phyloP scores from a whole-genome alignment of 768 basidiomycete species.

The Mycena haematopus region DNA sequence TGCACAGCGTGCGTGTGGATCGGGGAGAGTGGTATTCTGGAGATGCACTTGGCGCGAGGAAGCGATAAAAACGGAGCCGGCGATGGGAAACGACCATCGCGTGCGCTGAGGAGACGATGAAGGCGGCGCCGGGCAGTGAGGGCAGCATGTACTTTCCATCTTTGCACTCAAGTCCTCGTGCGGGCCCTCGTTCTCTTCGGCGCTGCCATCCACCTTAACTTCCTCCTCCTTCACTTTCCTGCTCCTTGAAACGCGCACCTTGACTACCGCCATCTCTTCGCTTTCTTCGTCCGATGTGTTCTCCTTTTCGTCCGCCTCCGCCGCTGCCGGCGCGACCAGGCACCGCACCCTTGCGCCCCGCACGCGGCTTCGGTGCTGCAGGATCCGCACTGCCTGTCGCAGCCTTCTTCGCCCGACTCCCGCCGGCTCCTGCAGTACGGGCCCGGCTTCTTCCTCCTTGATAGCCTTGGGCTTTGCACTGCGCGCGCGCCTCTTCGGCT shows the following conservation, averaged over 20 bases:
- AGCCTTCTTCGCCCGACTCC: slow-evolving; percentile 26
- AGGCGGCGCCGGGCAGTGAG: too few relatives aligned
- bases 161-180: slow-evolving; percentile 36
- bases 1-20: too few relatives aligned
- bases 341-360: slow-evolving; percentile 15
- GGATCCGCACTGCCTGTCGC: slow-evolving; percentile 20
- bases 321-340: slow-evolving; percentile 33
- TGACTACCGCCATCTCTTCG: slow-evolving; percentile 35
- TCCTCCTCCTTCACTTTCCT: slow-evolving; percentile 36
- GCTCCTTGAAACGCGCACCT: slow-evolving; percentile 45
- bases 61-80: too few relatives aligned
- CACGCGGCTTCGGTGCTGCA: slow-evolving; percentile 34
- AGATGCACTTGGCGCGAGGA: too few relatives aligned
- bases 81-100: too few relatives aligned
- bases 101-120: too few relatives aligned
- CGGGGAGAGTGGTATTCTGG: too few relatives aligned
- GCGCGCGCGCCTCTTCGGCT: slow-evolving; percentile 24
- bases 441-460: slow-evolving; percentile 32
- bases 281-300: slow-evolving; percentile 45
- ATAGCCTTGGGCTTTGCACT: slow-evolving; percentile 27
- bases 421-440: slow-evolving; percentile 21
- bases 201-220: slow-evolving; percentile 32
- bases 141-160: too few relatives aligned
- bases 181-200: slow-evolving; percentile 40
- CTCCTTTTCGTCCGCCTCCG: slow-evolving; percentile 46